Evolutionary conservation across 176 grass and related monocot genomes (phyloP).

Genomic region (Aegilops speltoides): DNA sequence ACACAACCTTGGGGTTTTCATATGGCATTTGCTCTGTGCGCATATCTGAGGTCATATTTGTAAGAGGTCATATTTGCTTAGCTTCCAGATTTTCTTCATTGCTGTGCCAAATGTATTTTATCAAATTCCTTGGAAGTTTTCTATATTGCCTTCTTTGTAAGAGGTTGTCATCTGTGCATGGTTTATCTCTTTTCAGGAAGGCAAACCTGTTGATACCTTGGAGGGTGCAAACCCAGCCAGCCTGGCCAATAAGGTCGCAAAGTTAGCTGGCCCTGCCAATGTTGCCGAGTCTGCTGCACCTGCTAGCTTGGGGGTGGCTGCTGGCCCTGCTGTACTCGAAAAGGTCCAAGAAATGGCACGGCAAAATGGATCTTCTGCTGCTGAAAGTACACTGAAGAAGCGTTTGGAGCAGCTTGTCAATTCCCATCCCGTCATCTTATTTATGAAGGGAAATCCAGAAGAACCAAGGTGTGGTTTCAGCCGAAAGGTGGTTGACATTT

Average conservation of each 20-base stretch:
- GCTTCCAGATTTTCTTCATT: slow-evolving; percentile 3
- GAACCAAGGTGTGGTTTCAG: slow-evolving; percentile 95
- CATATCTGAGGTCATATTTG: neutral
- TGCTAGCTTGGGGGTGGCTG: slow-evolving; percentile 59
- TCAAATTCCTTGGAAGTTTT: slow-evolving; percentile 5
- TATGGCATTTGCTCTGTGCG: neutral
- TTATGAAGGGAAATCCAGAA: slow-evolving; percentile 91
- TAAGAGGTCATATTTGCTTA: neutral
- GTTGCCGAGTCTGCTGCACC: slow-evolving; percentile 55
- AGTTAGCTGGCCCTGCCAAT: slow-evolving; percentile 63
- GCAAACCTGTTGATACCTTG: slow-evolving; percentile 76
- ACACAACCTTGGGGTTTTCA: neutral
- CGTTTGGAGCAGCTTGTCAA: slow-evolving; percentile 84
- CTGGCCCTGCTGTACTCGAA: slow-evolving; percentile 61
- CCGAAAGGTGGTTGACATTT: slow-evolving; percentile 75
- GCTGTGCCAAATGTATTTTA: neutral
- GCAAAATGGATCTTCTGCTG: slow-evolving; percentile 50
- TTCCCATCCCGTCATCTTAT: slow-evolving; percentile 74
- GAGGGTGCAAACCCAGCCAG: slow-evolving; percentile 91
- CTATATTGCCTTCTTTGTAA: slow-evolving; percentile 9
- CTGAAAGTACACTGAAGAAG: slow-evolving; percentile 46
- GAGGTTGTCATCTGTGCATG: neutral
- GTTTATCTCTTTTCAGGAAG: slow-evolving; percentile 57
- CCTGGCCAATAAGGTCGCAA: slow-evolving; percentile 90
- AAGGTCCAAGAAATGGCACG: slow-evolving; percentile 50